A percentile compares a stretch with the other conserved stretches of the same genome.
These are phyloP conservation scores for Trichomonascus vanleenenianus DNA, from an alignment of 805 yeast genomes.

Conservation along the genomic window DNA sequence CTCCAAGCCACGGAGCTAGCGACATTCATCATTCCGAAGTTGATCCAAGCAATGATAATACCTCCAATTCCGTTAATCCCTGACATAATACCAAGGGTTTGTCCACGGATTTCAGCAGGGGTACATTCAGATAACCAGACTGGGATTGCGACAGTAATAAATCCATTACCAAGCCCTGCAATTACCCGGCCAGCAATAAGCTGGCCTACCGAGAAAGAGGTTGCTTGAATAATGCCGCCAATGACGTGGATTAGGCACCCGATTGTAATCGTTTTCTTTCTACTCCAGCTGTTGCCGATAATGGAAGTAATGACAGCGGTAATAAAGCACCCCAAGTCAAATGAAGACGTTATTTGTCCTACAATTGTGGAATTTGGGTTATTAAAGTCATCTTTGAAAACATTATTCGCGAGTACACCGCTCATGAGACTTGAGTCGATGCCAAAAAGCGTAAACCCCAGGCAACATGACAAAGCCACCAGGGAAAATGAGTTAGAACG, in stretches of 20 bases:
- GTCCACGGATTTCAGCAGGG: conserved; percentile 55
- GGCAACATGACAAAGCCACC: conserved; percentile 2
- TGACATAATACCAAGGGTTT: conserved; percentile 57
- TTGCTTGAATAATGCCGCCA: conserved; percentile 38
- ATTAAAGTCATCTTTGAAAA: conserved; percentile 56
- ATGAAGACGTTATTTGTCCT: conserved; percentile 46
- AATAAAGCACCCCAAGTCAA: conserved; percentile 64
- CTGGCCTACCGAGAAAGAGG: conserved; percentile 47
- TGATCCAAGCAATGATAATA: conserved; percentile 66
- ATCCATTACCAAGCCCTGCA: conserved; percentile 66
- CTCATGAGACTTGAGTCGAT: conserved; percentile 27
- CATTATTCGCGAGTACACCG: conserved; percentile 38
- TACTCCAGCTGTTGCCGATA: conserved; percentile 52
- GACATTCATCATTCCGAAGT: conserved; percentile 58
- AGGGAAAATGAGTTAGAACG: conserved; percentile 1
- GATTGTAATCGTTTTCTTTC: conserved; percentile 49
- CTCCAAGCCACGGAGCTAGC: conserved; percentile 46
- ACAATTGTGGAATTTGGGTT: conserved; percentile 25
- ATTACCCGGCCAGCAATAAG: conserved; percentile 62
- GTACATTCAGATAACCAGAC: conserved; percentile 71
- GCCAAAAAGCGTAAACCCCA: conserved; percentile 23
- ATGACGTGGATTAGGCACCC: conserved; percentile 48
- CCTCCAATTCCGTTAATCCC: conserved; percentile 61
- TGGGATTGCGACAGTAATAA: conserved; percentile 70
- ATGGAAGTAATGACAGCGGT: conserved; percentile 56